Evolutionary conservation across 2,329 filamentous ascomycete species (phyloP), one percentile per base, ranked within the genome.

Genomic region (Pseudocercospora macadamiae): DNA sequence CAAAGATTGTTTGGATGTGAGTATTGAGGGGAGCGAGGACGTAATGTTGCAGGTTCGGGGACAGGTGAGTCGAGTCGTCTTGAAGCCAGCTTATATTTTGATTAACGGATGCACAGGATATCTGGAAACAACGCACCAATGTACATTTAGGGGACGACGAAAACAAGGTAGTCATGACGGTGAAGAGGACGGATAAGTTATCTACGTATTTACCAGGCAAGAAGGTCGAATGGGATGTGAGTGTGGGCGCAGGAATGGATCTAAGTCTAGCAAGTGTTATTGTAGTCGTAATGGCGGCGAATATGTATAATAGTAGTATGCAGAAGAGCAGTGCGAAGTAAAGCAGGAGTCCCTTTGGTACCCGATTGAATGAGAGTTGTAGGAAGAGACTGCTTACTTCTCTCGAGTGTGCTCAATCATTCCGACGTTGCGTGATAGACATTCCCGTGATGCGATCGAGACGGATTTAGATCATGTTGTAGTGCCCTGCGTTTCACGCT

Each of bases 191-290:
- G n/a, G 51, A 66, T 54, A 60, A 56, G 55, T 26, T 62, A 34
- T 34, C 57, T 10, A 54, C 56, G 12, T 66, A 65, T 60, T 3
- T 65, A 2, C 62, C 64, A 9, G 53, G 49, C 2, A 69, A 59
- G 42, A 34, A 54, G 19, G 21, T 58, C 6, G 42, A 64, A 34
- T 68, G 67, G 66, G 52, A 61, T 53, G 55, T 65, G 6, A 55
- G 61, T 21, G 53, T 68, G 16, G 60, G 60, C 2, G 47, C 64
- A 26, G 62, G 67, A 6, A 51, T 69, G 57, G 67, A 69, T 56
- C 23, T 65, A 21, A 62, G 64, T 21, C 53, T 69, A 54, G 64
- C 52, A 12, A 37, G 51, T 7, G 57, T 44, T 14, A 60, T 60
- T 37, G 26, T 60, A 9, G 34, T 60, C 3, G 57, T 60, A 34